Evolutionary conservation across 2,329 filamentous ascomycete species (phyloP).

Genomic region (Aspergillus luchuensis): DNA sequence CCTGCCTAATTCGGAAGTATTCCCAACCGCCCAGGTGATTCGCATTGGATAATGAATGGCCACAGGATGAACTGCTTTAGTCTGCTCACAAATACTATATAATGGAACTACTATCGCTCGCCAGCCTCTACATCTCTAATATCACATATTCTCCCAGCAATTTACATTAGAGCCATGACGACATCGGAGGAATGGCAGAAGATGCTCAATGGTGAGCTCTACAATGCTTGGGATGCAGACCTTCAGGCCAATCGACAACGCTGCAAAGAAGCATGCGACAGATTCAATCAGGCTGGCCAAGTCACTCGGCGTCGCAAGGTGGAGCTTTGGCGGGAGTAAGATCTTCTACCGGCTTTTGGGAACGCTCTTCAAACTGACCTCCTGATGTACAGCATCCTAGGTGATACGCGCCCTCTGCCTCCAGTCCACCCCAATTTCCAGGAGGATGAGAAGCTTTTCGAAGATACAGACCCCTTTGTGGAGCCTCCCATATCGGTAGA

Average conservation of each 20-base stretch:
- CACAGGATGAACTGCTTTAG: not conserved
- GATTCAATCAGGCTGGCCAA: constrained; percentile 28
- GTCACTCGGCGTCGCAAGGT: constrained; percentile 27
- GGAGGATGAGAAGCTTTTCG: constrained; percentile 27
- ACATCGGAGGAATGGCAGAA: constrained; percentile 33
- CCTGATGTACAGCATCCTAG: constrained; percentile 21
- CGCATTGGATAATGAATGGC: not conserved
- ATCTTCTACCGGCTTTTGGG: not conserved
- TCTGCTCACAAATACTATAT: not conserved
- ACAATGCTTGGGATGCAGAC: constrained; percentile 30
- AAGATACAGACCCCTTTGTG: constrained; percentile 52
- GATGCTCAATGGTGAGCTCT: constrained; percentile 33
- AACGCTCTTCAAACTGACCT: not conserved
- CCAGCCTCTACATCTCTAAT: not conserved
- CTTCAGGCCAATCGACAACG: constrained; percentile 31
- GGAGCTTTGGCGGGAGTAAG: constrained; percentile 30
- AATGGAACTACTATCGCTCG: not conserved
- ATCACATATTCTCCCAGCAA: not conserved
- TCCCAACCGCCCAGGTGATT: constrained; percentile 7
- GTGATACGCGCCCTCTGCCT: constrained; percentile 28
- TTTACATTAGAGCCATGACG: constrained; percentile 13
- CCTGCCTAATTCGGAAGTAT: constrained; percentile 17
- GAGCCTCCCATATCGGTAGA: constrained; percentile 65
- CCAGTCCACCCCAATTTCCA: constrained; percentile 21
- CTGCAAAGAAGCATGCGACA: constrained; percentile 30